These are phyloP conservation scores for Pichia nanzhaoensis DNA, from an alignment of 805 yeast genomes.

Conservation along the genomic window DNA sequence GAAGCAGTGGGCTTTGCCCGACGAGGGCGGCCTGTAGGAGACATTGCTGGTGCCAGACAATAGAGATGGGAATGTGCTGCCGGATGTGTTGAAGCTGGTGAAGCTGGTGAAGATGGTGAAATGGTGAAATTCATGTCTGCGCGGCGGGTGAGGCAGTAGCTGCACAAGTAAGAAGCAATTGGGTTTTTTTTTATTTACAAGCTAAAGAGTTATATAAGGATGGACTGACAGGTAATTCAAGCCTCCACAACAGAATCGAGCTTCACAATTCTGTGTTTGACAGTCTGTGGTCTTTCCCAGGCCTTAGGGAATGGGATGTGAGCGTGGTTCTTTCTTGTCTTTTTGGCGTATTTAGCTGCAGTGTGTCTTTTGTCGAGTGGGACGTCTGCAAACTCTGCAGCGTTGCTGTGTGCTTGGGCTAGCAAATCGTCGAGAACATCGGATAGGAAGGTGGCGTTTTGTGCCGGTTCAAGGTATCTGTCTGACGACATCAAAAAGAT, in stretches of 20 bases:
- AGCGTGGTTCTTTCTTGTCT: constrained; percentile 35
- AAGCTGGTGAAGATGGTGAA: too few species aligned
- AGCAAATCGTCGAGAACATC: constrained; percentile 57
- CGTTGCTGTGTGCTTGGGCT: constrained; percentile 53
- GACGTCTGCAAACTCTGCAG: constrained; percentile 61
- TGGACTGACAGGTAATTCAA: background rate
- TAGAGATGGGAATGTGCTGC: too few species aligned
- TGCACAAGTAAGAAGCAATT: too few species aligned
- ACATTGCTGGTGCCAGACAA: too few species aligned
- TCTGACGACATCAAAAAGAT: constrained; percentile 58
- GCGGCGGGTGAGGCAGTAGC: too few species aligned
- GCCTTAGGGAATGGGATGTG: constrained; percentile 58
- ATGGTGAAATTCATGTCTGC: too few species aligned
- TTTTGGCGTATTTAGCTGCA: constrained; percentile 35
- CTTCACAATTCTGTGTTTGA: background rate
- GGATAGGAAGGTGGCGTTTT: constrained; percentile 71
- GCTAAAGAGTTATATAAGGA: background rate
- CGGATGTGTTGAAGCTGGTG: too few species aligned
- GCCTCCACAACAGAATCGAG: background rate
- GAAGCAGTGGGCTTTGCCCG: too few species aligned
- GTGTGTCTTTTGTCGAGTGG: constrained; percentile 78
- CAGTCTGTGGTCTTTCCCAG: constrained; percentile 58
- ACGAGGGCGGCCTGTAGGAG: too few species aligned
- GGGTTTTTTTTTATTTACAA: background rate
- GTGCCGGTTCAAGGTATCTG: constrained; percentile 69